Evolutionary conservation across 371 early-diverging fungal species (phyloP).

Genomic region (Parasitella parasitica): DNA sequence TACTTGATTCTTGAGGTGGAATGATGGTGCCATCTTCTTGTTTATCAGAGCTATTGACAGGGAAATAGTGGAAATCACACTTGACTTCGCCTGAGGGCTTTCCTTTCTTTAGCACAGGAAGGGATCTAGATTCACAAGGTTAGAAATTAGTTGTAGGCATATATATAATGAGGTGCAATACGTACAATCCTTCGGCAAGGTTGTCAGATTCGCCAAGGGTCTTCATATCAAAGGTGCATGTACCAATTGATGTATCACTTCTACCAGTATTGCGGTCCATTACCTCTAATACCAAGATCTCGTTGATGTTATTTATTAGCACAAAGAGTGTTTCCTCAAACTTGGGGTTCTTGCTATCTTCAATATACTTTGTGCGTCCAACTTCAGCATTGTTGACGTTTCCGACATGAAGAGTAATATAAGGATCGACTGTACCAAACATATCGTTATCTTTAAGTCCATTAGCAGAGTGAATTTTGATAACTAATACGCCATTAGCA

Average conservation of each 20-base stretch:
- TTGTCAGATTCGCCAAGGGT: conserved; percentile 49
- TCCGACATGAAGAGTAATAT: conserved; percentile 69
- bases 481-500: conserved; percentile 83
- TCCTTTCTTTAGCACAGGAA: conserved; percentile 41
- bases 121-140: conserved; percentile 9
- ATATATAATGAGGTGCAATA: background rate
- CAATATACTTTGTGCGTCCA: conserved; percentile 54
- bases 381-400: conserved; percentile 63
- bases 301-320: conserved; percentile 39
- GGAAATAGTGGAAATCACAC: conserved; percentile 44
- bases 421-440: conserved; percentile 88
- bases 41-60: conserved; percentile 37
- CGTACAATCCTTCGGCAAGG: conserved; percentile 37
- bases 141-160: background rate
- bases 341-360: conserved; percentile 56
- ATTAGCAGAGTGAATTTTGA: conserved; percentile 76
- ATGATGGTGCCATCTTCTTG: conserved; percentile 48
- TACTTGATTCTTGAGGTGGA: conserved; percentile 48
- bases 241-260: conserved; percentile 44
- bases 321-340: conserved; percentile 50
- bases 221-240: conserved; percentile 58
- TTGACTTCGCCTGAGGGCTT: conserved; percentile 50
- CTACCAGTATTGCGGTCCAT: conserved; percentile 49
- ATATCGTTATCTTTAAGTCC: conserved; percentile 82
- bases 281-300: conserved; percentile 36